Base-by-base conservation (phyloP, 345 rosid genomes). In the Rhizophora mangle region DNA sequence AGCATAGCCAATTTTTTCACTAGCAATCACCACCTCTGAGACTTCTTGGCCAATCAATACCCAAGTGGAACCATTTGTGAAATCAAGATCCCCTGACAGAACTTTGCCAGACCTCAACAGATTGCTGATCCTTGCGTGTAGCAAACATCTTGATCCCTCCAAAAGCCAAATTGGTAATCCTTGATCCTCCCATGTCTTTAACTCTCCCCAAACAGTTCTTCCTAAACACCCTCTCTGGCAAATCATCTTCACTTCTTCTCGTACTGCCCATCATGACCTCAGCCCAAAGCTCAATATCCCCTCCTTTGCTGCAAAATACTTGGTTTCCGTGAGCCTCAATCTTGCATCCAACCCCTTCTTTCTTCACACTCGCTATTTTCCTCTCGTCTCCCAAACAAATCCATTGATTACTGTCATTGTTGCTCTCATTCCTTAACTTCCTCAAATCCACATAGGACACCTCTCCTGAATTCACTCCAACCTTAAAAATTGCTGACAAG, bases 31-130 rank as follows among this genome's bases (percentile, higher is more conserved):
- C 49, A 37, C 43, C 15, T 8, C 1, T 8, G 1, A 37, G 43
- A 1, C 0, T 8, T 34, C 37, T 34, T 34, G 37, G 37, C 37
- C 37, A 34, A 34, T 34, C 37, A 34, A 34, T 34, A 6, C 37
- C 37, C 6, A 34, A 34, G 8, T 5, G 37, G 37, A 34, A 34
- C 37, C 37, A 39, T 9, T 10, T 9, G 46, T 11, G 46, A 58
- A 56, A 57, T 60, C 67, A 65, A 55, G 61, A 77, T 18, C 78
- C 74, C 22, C 61, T 65, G 0, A 27, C 63, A 26, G 85, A 83
- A 82, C 94, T 87, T 78, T 87, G 96, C 98, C 98, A 95, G 73
- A 90, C 92, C 81, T 95, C 97, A 6, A 95, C 75, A 62, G 74
- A 77, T 78, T 90, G 97, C 80, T 79, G 81, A 78, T 86, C 96